Base-by-base conservation (phyloP, 2,329 filamentous ascomycete genomes). In the Periconia sp. region DNA sequence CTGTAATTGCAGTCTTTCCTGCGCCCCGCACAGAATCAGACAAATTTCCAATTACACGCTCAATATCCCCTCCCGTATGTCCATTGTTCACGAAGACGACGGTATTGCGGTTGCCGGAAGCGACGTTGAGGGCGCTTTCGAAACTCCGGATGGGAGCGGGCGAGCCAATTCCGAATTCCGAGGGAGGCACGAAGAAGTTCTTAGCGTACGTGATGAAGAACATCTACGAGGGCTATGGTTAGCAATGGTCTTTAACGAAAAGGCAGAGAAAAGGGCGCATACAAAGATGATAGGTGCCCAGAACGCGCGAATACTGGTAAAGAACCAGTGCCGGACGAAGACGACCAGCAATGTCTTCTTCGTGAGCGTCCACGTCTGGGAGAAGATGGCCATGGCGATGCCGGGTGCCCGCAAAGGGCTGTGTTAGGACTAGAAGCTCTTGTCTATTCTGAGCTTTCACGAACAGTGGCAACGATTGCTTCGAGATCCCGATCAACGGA, bases 21-120 rank as follows among this genome's bases (percentile, higher is more conserved):
- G 78, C 76, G 6, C 67, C 70, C 16, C 74, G 72, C 4, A 87
- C 81, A n/a, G 79, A 73, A n/a, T 72, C 68, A 3, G 81, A 78
- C 13, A 95, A 67, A 2, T 72, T 66, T 49, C 81, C 75, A 47
- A 95, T 89, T 13, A 94, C 84, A 10, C 73, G 73, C 42, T 88
- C 83, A 38, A 95, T 91, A 40, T 85, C 78, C 12, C 88, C 89
- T 8, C 83, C 86, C 0, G 74, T 75, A 37, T 72, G 62, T 8
- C 87, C 87, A 69, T 83, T 90, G 65, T 95, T 87, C 44, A 95
- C 84, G 42, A 96, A 89, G 10, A 85, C 85, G 11, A 96, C 75
- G 36, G 82, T 89, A 54, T 87, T 71, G 50, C 88, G 79, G 13
- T 84, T 83, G 9, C 75, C 75, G 12, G 72, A 71, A 2, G 85